Evolutionary conservation across 2,329 filamentous ascomycete species (phyloP), one percentile per base, ranked within the genome.

Genomic region (Colletotrichum euphorbiae): DNA sequence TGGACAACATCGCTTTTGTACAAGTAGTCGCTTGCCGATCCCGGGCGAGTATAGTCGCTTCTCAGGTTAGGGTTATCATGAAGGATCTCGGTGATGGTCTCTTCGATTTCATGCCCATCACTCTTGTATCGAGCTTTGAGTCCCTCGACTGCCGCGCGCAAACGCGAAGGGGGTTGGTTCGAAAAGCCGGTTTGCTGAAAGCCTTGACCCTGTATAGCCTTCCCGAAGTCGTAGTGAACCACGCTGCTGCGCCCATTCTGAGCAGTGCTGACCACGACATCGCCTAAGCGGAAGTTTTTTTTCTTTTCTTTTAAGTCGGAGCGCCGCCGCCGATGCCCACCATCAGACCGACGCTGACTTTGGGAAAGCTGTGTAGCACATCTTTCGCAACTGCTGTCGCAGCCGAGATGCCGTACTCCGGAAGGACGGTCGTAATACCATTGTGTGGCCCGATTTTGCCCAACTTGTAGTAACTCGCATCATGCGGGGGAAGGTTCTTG

Each of bases 291-390:
- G 1, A 82, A 75, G n/a, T 82, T 78, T 28, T 77, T 69, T 6
- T 74, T 69, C 81, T 78, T 28, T 77, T 69, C 5, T 74, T 69
- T 2, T 1, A 0, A 45, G 69, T 82, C 67, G 80, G 80, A 0
- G 73, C 78, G 3, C 79, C 80, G 6, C 79, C 79, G 0, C 74
- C 78, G 3, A 79, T 74, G 8, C 78, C 78, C 1, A 80, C 77
- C 69, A 80, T 73, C 4, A 80, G 54, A 1, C 74, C 73, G 9
- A 79, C 64, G 17, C 71, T 63, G 5, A 81, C 48, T 4, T 75
- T 73, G 0, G 73, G 72, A 45, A 78, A 80, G 57, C 70, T 78
- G 4, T 59, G 71, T 0, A 75, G 43, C 73, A 80, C 75, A 40
- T 75, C 62, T 11, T 45, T 70, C 0, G 73, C 77, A 2, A 76